phyloP scores from a whole-genome alignment of 2,329 filamentous ascomycete genomes.

The Elsinoe fawcettii region DNA sequence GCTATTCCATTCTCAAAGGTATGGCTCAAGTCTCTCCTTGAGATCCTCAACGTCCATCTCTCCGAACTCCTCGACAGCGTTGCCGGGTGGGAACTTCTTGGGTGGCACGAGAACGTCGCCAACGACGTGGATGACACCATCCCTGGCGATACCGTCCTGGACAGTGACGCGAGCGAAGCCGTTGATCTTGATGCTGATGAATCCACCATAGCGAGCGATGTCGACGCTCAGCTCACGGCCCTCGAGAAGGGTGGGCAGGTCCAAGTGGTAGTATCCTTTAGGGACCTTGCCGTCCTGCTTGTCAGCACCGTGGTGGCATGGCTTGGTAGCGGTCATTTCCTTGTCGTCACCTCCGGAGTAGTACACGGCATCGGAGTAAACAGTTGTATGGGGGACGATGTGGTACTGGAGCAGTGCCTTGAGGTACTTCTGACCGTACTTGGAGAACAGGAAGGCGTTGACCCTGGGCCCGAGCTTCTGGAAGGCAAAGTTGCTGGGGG shows the following conservation, averaged over 20 bases:
- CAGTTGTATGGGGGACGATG: constrained; percentile 61
- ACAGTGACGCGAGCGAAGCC: constrained; percentile 58
- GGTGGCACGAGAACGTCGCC: constrained; percentile 69
- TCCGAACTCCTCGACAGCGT: constrained; percentile 35
- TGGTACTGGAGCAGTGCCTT: constrained; percentile 73
- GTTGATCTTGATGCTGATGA: constrained; percentile 67
- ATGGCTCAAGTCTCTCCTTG: constrained; percentile 46
- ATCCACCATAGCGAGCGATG: constrained; percentile 58
- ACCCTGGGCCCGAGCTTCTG: constrained; percentile 60
- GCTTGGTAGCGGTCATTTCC: not conserved
- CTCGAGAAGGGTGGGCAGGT: constrained; percentile 64
- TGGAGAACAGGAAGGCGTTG: constrained; percentile 81
- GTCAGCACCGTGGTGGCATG: constrained; percentile 20
- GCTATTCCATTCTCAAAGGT: constrained; percentile 27
- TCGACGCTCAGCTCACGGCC: constrained; percentile 63
- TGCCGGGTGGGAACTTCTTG: constrained; percentile 37
- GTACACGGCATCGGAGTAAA: constrained; percentile 81
- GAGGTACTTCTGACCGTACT: constrained; percentile 65
- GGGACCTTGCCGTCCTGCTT: constrained; percentile 28
- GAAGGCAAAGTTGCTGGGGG: constrained; percentile 76
- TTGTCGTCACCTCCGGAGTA: constrained; percentile 30
- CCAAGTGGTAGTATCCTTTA: constrained; percentile 54
- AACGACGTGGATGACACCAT: constrained; percentile 78
- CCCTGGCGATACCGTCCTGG: constrained; percentile 62
- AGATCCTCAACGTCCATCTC: constrained; percentile 55